Percentiles rank a stretch among this genome's conserved stretches.
Conservation (phyloP, 495 filamentous ascomycete species). For the Thermothielavioides terrestris region DNA sequence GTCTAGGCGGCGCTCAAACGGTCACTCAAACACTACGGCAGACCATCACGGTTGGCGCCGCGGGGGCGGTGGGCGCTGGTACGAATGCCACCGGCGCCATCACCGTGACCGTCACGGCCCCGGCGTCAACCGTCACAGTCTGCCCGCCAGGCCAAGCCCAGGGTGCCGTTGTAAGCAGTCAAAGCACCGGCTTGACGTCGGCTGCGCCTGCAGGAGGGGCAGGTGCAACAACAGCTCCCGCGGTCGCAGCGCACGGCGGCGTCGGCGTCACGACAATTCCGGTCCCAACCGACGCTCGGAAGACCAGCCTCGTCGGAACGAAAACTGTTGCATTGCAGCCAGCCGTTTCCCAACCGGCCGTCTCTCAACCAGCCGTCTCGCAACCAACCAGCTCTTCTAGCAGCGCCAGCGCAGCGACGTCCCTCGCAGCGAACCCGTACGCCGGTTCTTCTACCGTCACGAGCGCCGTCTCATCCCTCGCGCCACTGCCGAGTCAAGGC, state of each 20-base stretch:
- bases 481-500: not conserved
- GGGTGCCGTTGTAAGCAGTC: slow-evolving; percentile 1
- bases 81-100: slow-evolving; percentile 24
- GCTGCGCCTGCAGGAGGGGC: not conserved
- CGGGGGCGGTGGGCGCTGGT: slow-evolving; percentile 11
- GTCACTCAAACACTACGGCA: slow-evolving; percentile 34
- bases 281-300: slow-evolving; percentile 16
- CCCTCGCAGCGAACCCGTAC: not conserved
- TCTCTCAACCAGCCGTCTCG: not conserved
- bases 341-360: not conserved
- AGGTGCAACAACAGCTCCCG: slow-evolving; percentile 3
- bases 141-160: slow-evolving; percentile 14
- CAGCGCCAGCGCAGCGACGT: not conserved
- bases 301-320: slow-evolving; percentile 13
- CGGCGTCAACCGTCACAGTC: slow-evolving; percentile 33
- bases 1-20: slow-evolving; percentile 18
- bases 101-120: slow-evolving; percentile 28
- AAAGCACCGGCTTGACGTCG: not conserved
- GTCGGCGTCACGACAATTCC: slow-evolving; percentile 23
- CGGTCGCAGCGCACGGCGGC: slow-evolving; percentile 15
- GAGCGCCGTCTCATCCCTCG: not conserved
- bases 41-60: slow-evolving; percentile 26
- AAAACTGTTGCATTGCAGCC: too few relatives aligned
- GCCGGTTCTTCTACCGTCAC: not conserved
- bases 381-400: not conserved